Base-by-base conservation (phyloP, 1,284 basidiomycete species). In the Serendipita sp. region DNA sequence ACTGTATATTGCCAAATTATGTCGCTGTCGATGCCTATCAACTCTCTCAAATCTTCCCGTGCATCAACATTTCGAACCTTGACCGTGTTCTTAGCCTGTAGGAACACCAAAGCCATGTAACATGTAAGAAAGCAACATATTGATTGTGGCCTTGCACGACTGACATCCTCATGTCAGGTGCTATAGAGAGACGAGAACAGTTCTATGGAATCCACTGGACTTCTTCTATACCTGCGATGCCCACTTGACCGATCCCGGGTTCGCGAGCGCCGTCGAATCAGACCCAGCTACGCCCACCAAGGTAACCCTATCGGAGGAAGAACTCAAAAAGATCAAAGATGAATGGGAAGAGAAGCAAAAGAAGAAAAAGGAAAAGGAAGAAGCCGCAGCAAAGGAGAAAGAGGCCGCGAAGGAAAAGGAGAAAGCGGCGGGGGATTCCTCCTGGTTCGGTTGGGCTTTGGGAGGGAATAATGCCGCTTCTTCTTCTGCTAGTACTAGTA, bases 281-380 rank as follows among this genome's bases (percentile, higher is more conserved):
- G 29, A 29, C 35, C 15, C 35, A 22, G 15, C 15, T 38, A 22
- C 45, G n/a, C 68, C 73, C 49, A 73, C 73, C 64, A 81, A 80
- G 68, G 69, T 73, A 45, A 74, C 73, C 2, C 67, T 82, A 63
- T 80, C 77, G 65, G 73, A 81, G 15, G 86, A 87, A 66, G 88
- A 88, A 70, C 84, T 91, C 60, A 81, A 80, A 12, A 84, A 78
- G 69, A 79, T 87, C 65, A 88, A 87, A 72, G 79, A 79, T 67
- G 87, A 91, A 70, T 91, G 84, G 83, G 87, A 90, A 72, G 83
- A 84, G 65, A 81, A 79, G 69, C 85, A 78, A 69, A 71, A 71
- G 64, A 70, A 68, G 55, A 69, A 68, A 66, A 69, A 70, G 42
- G 66, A 68, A 60, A 70, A 71, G 50, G 62, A 64, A 35, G 71